A percentile compares a stretch with the other conserved stretches of the same genome.
Evolutionary conservation across 2,329 filamentous ascomycete genomes (phyloP).

Genomic region (Colletotrichum melonis): DNA sequence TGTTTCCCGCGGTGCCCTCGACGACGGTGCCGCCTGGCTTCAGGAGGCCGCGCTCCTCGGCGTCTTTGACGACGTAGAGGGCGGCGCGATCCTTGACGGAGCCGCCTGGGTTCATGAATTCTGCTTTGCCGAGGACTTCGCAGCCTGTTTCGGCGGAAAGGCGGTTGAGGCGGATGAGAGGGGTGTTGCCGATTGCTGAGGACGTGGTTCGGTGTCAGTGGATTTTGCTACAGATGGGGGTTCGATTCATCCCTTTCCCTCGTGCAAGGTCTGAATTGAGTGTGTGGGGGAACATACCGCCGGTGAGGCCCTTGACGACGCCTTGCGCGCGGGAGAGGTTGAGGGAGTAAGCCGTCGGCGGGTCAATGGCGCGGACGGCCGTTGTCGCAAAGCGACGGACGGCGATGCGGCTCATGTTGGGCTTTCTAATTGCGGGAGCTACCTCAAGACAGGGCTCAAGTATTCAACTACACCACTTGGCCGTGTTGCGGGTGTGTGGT

Average conservation of each 20-base stretch:
- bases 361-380: slow-evolving; percentile 58
- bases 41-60: slow-evolving; percentile 87
- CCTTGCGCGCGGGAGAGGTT: slow-evolving; percentile 84
- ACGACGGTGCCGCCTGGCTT: slow-evolving; percentile 91
- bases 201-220: not conserved
- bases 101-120: slow-evolving; percentile 98
- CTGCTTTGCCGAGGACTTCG: slow-evolving; percentile 94
- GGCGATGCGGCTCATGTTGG: slow-evolving; percentile 75
- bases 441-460: not conserved
- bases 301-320: slow-evolving; percentile 80
- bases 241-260: not conserved
- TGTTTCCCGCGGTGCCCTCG: slow-evolving; percentile 97
- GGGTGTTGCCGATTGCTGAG: slow-evolving; percentile 95
- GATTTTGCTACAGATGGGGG: not conserved
- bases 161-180: slow-evolving; percentile 88
- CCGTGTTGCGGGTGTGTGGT: not conserved
- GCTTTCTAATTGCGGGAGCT: slow-evolving; percentile 4
- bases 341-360: slow-evolving; percentile 70
- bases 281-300: slow-evolving; percentile 67
- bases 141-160: slow-evolving; percentile 93
- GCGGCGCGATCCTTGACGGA: slow-evolving; percentile 97
- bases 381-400: slow-evolving; percentile 75
- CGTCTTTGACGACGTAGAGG: slow-evolving; percentile 92
- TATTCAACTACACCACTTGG: not conserved
- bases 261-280: not conserved